Percentiles rank a stretch among this genome's conserved stretches.
phyloP scores from a whole-genome alignment of 2,329 filamentous ascomycete species.

The Colletotrichum caudatum region DNA sequence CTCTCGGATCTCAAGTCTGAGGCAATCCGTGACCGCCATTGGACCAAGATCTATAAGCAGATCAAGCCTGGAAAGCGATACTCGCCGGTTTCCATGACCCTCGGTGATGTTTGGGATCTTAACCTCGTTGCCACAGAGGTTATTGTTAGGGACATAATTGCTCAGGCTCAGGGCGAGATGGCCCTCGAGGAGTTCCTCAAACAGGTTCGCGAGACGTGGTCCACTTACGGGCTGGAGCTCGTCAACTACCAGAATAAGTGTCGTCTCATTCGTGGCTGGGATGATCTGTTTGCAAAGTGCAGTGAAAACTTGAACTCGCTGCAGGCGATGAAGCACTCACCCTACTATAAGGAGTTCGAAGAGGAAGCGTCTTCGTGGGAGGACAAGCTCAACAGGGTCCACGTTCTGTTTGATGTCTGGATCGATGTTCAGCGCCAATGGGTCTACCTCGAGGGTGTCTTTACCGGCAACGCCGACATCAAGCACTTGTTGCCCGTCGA shows the following conservation, averaged over 20 bases:
- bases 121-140: constrained; percentile 89
- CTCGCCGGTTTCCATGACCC: constrained; percentile 91
- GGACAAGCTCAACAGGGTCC: constrained; percentile 96
- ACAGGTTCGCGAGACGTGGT: constrained; percentile 96
- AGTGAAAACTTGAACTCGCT: constrained; percentile 98
- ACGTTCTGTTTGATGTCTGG: constrained; percentile 99
- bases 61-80: constrained; percentile 94
- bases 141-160: constrained; percentile 91
- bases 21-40: constrained; percentile 94
- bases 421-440: constrained; percentile 99
- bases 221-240: constrained; percentile 92
- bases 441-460: constrained; percentile 99
- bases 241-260: constrained; percentile 99
- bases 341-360: constrained; percentile 99
- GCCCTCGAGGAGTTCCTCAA: constrained; percentile 97
- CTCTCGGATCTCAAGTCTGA: constrained; percentile 95
- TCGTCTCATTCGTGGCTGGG: constrained; percentile 95
- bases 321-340: constrained; percentile 98
- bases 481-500: constrained; percentile 97
- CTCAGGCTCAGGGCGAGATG: constrained; percentile 97
- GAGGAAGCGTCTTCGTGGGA: constrained; percentile 98
- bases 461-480: constrained; percentile 98
- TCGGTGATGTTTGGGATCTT: constrained; percentile 99
- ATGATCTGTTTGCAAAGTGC: constrained; percentile 97
- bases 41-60: constrained; percentile 97